phyloP scores from a whole-genome alignment of 805 yeast species.

The Wickerhamomyces queroliae region DNA sequence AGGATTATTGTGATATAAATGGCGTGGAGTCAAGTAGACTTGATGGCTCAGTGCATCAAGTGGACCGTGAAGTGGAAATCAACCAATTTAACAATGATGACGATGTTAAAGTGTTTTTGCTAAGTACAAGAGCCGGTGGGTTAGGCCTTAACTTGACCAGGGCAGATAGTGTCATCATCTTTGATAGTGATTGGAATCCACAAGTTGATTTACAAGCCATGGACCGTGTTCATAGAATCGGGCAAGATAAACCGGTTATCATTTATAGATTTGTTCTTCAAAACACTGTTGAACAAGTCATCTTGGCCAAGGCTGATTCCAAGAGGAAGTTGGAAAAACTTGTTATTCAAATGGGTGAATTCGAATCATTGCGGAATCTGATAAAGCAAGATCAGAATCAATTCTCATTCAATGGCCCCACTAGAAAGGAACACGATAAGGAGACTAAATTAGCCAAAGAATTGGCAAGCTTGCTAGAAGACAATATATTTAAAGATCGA shows the following conservation, averaged over 20 bases:
- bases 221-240: conserved; percentile 92
- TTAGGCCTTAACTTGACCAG: conserved; percentile 80
- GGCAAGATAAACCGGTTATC: conserved; percentile 80
- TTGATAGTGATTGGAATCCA: conserved; percentile 97
- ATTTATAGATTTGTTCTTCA: conserved; percentile 72
- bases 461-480: conserved; percentile 33
- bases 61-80: conserved; percentile 60
- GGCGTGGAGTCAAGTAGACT: conserved; percentile 48
- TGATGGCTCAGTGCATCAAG: conserved; percentile 71
- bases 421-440: conserved; percentile 12
- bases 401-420: conserved; percentile 11
- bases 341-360: conserved; percentile 63
- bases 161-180: conserved; percentile 86
- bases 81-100: conserved; percentile 33
- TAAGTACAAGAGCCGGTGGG: conserved; percentile 94
- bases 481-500: conserved; percentile 30
- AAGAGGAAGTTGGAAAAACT: conserved; percentile 75
- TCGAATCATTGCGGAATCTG: conserved; percentile 36
- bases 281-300: conserved; percentile 78
- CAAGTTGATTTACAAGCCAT: conserved; percentile 95
- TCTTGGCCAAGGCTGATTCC: conserved; percentile 71
- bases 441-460: conserved; percentile 31
- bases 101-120: conserved; percentile 49
- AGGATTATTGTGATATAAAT: conserved; percentile 61
- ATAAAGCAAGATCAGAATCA: conserved; percentile 27